These are phyloP conservation scores for Pseudoturritis turrita DNA, from an alignment of 345 rosid species.

Conservation along the genomic window DNA sequence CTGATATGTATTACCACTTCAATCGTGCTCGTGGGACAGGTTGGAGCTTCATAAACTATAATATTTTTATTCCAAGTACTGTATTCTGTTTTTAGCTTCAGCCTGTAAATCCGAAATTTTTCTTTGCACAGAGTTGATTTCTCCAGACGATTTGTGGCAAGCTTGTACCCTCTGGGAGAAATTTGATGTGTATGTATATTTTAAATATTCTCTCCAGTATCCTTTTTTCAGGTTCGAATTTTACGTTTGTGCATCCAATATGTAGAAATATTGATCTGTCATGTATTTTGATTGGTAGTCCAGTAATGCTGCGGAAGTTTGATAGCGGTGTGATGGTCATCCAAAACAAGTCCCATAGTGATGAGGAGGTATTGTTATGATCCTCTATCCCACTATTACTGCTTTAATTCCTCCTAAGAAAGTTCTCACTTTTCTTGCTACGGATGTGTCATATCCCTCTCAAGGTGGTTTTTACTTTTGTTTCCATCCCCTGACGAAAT, in stretches of 20 bases:
- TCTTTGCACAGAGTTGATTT: constrained; percentile 65
- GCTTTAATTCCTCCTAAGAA: background rate
- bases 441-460: background rate
- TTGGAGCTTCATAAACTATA: constrained; percentile 14
- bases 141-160: constrained; percentile 91
- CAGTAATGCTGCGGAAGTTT: constrained; percentile 95
- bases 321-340: constrained; percentile 97
- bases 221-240: background rate
- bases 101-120: background rate
- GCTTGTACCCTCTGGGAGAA: constrained; percentile 96
- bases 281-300: constrained; percentile 49
- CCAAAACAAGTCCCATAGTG: constrained; percentile 90
- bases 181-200: constrained; percentile 70
- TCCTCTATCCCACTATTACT: background rate
- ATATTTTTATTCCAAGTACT: background rate
- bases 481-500: background rate
- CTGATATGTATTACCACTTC: constrained; percentile 87
- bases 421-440: background rate
- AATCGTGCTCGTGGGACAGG: constrained; percentile 99
- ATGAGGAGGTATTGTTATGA: constrained; percentile 60
- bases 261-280: constrained; percentile 15
- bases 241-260: background rate
- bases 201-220: background rate
- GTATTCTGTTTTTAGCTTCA: background rate
- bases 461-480: background rate